phyloP scores from a whole-genome alignment of 306 rosid genomes.

The Quercus dentata region DNA sequence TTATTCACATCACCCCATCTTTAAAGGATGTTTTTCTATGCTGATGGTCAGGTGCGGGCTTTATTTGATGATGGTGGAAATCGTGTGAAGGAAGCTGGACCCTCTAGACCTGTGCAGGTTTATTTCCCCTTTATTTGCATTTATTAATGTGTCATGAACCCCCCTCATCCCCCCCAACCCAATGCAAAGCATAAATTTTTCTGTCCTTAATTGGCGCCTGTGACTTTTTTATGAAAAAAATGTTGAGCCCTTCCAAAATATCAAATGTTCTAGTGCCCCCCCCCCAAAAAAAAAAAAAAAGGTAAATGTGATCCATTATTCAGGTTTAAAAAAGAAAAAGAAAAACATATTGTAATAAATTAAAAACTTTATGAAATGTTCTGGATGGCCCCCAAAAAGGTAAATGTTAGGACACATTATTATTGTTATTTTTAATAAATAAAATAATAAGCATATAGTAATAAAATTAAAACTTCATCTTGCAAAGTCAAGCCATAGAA shows the following conservation, averaged over 20 bases:
- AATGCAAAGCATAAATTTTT: background rate
- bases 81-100: conserved; percentile 80
- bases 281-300: too few relatives aligned
- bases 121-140: conserved; percentile 12
- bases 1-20: background rate
- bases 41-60: conserved; percentile 71
- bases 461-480: background rate
- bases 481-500: background rate
- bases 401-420: too few relatives aligned
- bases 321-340: too few relatives aligned
- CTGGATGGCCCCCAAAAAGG: too few relatives aligned
- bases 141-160: background rate
- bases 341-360: too few relatives aligned
- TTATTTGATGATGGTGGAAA: conserved; percentile 89
- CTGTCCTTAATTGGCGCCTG: background rate
- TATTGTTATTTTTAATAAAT: too few relatives aligned
- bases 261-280: too few relatives aligned
- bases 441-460: too few relatives aligned
- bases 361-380: background rate
- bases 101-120: conserved; percentile 95
- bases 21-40: conserved; percentile 14
- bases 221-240: background rate
- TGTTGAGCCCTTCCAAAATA: too few relatives aligned
- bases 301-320: too few relatives aligned
- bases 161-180: background rate